Evolutionary conservation across 164 flowering plant genomes (phyloP), one percentile per base, ranked within the genome.

Genomic region (Pachysandra terminalis): DNA sequence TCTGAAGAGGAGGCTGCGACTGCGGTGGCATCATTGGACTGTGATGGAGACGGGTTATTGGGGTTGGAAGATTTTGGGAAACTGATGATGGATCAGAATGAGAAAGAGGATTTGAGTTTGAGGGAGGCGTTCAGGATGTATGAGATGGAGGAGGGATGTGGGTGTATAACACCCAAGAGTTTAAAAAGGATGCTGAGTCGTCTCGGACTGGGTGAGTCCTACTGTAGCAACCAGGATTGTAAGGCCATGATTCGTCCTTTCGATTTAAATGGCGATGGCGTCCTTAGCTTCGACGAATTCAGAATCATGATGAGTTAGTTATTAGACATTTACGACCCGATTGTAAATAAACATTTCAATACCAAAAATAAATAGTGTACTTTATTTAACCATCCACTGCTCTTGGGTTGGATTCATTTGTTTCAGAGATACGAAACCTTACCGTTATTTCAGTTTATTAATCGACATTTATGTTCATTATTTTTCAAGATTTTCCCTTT

Each of bases 31-130:
- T 27, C 63, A 28, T 22, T 73, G 65, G 91, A 83, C 51, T 77
- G 79, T 16, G 87, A 86, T 48, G 87, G 87, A 5, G 91, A 85
- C 48, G 88, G 88, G 15, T 26, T 80, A 54, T 19, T 83, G 68
- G 71, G 75, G 21, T 53, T 81, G 56, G 82, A 79, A 19, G 91
- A 86, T 57, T 72, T 86, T 15, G 68, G 71, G 1, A 67, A 68
- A 58, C 41, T 84, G 37, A 75, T 83, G 71, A 80, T 66, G 10
- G 86, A 80, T 26, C 86, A 84, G 54, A 81, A 83, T 68, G 76
- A 71, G 74, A 57, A 22, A 37, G 70, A 68, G 56, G 87, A n/a
- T n/a, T n/a, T n/a, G n/a, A n/a, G 79, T 16, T 64, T 86, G 53
- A 81, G 66, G 56, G 80, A 68, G 67, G 87, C 86, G 27, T 86